These are phyloP conservation scores for Alternaria triticimaculans DNA, from an alignment of 2,329 filamentous ascomycete species.

Conservation along the genomic window DNA sequence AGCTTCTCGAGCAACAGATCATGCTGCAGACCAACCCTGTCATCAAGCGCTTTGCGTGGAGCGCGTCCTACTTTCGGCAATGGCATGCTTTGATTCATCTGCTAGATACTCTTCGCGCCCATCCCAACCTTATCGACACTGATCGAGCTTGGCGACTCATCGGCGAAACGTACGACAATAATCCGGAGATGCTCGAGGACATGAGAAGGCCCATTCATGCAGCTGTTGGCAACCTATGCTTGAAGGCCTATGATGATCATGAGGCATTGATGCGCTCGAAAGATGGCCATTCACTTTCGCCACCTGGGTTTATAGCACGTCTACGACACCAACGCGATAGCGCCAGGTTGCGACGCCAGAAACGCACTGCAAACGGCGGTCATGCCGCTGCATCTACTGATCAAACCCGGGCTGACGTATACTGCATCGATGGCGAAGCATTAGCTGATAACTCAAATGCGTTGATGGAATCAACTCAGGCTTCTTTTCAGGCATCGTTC, in stretches of 20 bases:
- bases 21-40: slow-evolving; percentile 66
- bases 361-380: not conserved
- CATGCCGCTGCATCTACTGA: not conserved
- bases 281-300: not conserved
- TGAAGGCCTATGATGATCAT: slow-evolving; percentile 17
- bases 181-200: slow-evolving; percentile 15
- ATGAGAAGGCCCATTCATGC: slow-evolving; percentile 21
- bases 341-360: not conserved
- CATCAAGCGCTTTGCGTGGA: slow-evolving; percentile 66
- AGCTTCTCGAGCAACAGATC: slow-evolving; percentile 72
- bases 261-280: not conserved
- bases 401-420: not conserved
- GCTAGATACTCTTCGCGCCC: slow-evolving; percentile 49
- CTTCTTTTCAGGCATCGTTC: not conserved
- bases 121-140: slow-evolving; percentile 33
- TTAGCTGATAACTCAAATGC: not conserved
- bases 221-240: slow-evolving; percentile 21
- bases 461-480: not conserved
- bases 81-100: slow-evolving; percentile 67
- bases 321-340: not conserved
- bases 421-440: not conserved
- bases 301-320: not conserved
- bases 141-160: slow-evolving; percentile 46
- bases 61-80: slow-evolving; percentile 65
- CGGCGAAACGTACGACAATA: slow-evolving; percentile 45